phyloP scores from a whole-genome alignment of 78 protist genomes.

The Dictyostelium firmibasis region DNA sequence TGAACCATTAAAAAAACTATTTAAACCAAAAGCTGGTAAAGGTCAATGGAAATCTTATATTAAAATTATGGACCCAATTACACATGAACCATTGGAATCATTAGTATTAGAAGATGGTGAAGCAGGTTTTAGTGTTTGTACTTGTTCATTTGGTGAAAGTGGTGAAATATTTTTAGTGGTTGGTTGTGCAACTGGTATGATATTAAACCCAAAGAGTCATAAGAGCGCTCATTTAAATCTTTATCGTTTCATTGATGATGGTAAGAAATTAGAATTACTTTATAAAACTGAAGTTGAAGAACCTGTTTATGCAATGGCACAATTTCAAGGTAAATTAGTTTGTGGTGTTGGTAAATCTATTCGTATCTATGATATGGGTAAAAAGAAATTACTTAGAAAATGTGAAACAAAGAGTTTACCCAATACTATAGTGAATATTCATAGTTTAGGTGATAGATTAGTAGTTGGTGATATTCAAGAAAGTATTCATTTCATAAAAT shows the following conservation, averaged over 20 bases:
- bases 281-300: slow-evolving; percentile 93
- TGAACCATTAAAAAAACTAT: background rate
- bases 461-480: slow-evolving; percentile 93
- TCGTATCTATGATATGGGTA: slow-evolving; percentile 95
- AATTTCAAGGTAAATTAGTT: slow-evolving; percentile 90
- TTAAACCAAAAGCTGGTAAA: slow-evolving; percentile 71
- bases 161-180: slow-evolving; percentile 87
- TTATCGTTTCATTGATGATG: slow-evolving; percentile 72
- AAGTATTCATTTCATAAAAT: slow-evolving; percentile 87
- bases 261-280: slow-evolving; percentile 69
- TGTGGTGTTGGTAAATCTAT: slow-evolving; percentile 91
- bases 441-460: slow-evolving; percentile 87
- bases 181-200: slow-evolving; percentile 90
- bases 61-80: slow-evolving; percentile 85
- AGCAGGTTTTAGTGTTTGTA: slow-evolving; percentile 83
- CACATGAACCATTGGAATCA: slow-evolving; percentile 64
- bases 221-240: slow-evolving; percentile 77
- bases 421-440: slow-evolving; percentile 54
- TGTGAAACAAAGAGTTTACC: slow-evolving; percentile 89
- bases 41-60: slow-evolving; percentile 93
- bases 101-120: slow-evolving; percentile 89
- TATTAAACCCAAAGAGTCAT: slow-evolving; percentile 70
- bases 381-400: slow-evolving; percentile 93
- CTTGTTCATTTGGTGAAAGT: slow-evolving; percentile 79
- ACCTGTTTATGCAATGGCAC: slow-evolving; percentile 89